Evolutionary conservation across 108 stramenopile species (phyloP), one percentile per base, ranked within the genome.

Genomic region (Nannochloropsis oceanica): DNA sequence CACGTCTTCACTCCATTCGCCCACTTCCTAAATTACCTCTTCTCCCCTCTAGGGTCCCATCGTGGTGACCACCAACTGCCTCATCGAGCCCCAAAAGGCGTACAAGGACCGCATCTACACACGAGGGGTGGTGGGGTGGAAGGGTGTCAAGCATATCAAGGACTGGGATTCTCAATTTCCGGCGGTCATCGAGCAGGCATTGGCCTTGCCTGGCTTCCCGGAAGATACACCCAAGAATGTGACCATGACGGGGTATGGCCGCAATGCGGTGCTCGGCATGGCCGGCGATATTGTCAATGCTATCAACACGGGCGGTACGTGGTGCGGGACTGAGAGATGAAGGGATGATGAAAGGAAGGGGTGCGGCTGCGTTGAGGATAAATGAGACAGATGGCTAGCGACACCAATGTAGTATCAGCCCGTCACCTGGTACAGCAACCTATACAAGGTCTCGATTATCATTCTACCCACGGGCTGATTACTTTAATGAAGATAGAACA

Each of bases 161-260:
- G 81, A 88, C 80, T 87, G 92, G 44, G 85, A 92, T 13, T 20
- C 80, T n/a, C 93, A 94, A 80, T 95, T 93, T 86, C 88, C 92
- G n/a, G 88, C 85, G 44, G 93, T 94, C 43, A 94, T 95, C 84
- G 90, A 90, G 14, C 89, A 91, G 83, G 94, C 94, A 12, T 80
- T 90, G 59, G 85, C 90, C 42, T 79, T 86, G 80, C 93, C 93
- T 84, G 94, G 94, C 44, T 95, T 95, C 85, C 84, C 82, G 25
- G 87, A 82, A 42, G 90, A 93, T 43, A 87, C 90, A 79, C 93
- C 93, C 34, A 87, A 93, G 25, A 85, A 86, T 12, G 93, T 91
- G 79, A 91, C 88, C 44, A 93, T 94, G 44, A 91, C 92, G 79
- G 94, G 94, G 26, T 95, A 94, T 89, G 94, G 94, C 89, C 94